A percentile compares a stretch with the other conserved stretches of the same genome.
phyloP scores from a whole-genome alignment of 2,329 filamentous ascomycete genomes.

The Diaporthe sp. region DNA sequence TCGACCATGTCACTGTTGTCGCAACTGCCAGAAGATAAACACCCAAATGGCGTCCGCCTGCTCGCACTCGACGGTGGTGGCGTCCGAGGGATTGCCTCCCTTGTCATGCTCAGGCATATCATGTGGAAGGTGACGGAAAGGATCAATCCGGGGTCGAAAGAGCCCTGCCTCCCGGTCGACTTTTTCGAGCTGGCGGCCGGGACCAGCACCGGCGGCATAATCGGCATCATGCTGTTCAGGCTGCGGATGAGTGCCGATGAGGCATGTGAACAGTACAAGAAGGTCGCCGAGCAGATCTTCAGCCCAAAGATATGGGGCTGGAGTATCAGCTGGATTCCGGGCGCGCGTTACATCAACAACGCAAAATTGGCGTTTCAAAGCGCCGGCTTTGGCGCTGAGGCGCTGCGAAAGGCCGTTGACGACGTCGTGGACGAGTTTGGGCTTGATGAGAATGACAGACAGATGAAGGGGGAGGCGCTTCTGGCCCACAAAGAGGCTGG shows the following conservation, averaged over 20 bases:
- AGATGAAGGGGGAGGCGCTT: background rate
- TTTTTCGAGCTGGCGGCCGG: conserved; percentile 5
- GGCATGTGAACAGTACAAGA: background rate
- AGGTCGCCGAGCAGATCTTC: conserved; percentile 2
- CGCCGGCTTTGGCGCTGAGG: background rate
- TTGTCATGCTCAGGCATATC: background rate
- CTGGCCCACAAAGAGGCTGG: background rate
- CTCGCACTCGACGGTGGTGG: conserved; percentile 8
- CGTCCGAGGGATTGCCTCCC: background rate
- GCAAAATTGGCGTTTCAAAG: background rate
- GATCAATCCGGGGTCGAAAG: background rate
- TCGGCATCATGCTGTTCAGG: conserved; percentile 1
- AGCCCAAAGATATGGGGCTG: background rate
- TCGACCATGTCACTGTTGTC: background rate
- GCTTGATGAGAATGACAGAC: background rate
- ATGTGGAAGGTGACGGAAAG: background rate
- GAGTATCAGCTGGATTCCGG: background rate
- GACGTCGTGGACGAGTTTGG: background rate
- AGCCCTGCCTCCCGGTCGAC: conserved; percentile 1
- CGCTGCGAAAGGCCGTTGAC: background rate
- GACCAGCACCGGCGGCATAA: conserved; percentile 4
- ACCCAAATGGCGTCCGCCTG: conserved; percentile 6
- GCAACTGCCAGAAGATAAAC: background rate
- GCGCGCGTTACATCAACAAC: background rate
- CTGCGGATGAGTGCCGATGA: background rate